Evolutionary conservation across 495 filamentous ascomycete genomes (phyloP).

Genomic region (Xylaria bambusicola): DNA sequence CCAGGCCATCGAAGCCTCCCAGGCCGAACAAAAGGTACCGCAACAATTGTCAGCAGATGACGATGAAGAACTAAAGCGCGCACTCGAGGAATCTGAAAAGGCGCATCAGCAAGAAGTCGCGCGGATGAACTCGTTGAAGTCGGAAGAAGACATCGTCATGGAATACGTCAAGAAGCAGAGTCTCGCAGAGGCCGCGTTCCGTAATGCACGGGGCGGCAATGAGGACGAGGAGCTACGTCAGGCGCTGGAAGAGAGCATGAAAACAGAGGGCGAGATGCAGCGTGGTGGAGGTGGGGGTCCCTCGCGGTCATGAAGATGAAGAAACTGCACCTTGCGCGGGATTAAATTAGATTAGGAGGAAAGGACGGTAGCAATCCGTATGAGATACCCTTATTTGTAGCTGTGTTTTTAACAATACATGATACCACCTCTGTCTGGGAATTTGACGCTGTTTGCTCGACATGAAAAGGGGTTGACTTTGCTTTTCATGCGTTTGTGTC

Average conservation of each 20-base stretch:
- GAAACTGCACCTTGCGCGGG: no score
- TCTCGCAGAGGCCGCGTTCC: slow-evolving; percentile 62
- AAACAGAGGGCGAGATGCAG: slow-evolving; percentile 9
- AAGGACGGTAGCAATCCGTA: no score
- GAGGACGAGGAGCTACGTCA: slow-evolving; percentile 48
- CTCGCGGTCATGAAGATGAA: slow-evolving; percentile 18
- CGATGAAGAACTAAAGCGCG: slow-evolving; percentile 45
- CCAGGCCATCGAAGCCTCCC: slow-evolving; percentile 49
- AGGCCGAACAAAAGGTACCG: slow-evolving; percentile 16
- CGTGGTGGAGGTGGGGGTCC: slow-evolving; percentile 27
- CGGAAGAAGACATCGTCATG: slow-evolving; percentile 72
- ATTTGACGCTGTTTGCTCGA: no score
- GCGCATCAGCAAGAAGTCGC: slow-evolving; percentile 40
- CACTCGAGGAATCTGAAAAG: slow-evolving; percentile 50
- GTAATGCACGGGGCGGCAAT: slow-evolving; percentile 29
- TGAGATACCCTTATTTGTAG: slow-evolving; percentile 19
- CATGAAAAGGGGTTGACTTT: no score
- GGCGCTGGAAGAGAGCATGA: slow-evolving; percentile 53
- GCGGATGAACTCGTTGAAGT: slow-evolving; percentile 46
- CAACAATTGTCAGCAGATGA: slow-evolving; percentile 29
- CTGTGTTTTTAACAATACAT: slow-evolving; percentile 13
- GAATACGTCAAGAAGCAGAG: slow-evolving; percentile 81
- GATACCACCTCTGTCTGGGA: slow-evolving; percentile 1
- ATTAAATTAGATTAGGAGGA: no score
- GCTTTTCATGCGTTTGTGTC: no score